Base-by-base conservation (phyloP, 2,329 filamentous ascomycete species). In the Monilinia vaccinii-corymbosi region DNA sequence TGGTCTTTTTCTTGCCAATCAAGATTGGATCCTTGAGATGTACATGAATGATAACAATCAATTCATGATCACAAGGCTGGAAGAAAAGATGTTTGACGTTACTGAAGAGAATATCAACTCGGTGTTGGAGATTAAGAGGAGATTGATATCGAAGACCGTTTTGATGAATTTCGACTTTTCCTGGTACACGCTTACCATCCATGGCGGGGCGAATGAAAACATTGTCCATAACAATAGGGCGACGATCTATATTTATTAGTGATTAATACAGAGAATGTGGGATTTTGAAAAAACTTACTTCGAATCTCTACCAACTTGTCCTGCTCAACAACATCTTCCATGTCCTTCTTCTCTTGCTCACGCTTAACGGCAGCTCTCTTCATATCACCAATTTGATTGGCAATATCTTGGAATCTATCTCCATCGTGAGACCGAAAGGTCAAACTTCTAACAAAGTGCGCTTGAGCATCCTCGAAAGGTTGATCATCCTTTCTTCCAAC, bases 11-110 rank as follows among this genome's bases (percentile, higher is more conserved):
- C 76, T 87, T 97, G 63, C 94, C 94, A 64, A 99, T 89, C 74
- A 99, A 91, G 72, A 99, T 97, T 3, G 94, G 94, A 63, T 97
- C 96, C 76, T 96, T 97, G 53, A 99, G 83, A 73, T 99, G 94
- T 60, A 99, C 89, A 73, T 99, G 94, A 67, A 99, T 97, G 69
- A 99, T 90, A 66, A 99, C 95, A 66, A 99, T 96, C 70, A 99
- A 78, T 74, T 99, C 94, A 70, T 96, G 91, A 68, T 91, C 88
- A 70, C 91, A 97, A 32, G 95, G 94, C 74, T 99, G 94, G 80
- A 99, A 99, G 80, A 99, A 99, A 3, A 99, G 81, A 72, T 99
- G 94, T 74, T 96, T 95, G 73, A 99, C 90, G 76, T 99, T 99
- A 77, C 90, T 95, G 79, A 99, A 99, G 1, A 99, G 82, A 57